These are phyloP conservation scores for Neocucurbitaria cava DNA, from an alignment of 2,329 filamentous ascomycete species.

Conservation along the genomic window DNA sequence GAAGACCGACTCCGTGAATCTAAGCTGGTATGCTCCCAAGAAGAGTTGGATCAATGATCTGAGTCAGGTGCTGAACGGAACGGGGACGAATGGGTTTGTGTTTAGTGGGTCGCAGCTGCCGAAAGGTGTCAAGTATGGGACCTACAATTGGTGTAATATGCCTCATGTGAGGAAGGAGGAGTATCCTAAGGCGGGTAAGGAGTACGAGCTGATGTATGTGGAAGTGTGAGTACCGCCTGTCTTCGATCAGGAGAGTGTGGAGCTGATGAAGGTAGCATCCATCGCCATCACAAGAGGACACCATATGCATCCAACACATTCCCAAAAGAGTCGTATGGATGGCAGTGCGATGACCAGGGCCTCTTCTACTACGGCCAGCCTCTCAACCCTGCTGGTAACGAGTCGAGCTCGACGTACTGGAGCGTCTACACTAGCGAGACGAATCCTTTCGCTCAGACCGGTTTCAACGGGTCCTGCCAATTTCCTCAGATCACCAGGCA, in stretches of 20 bases:
- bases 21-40: slow-evolving; percentile 46
- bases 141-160: slow-evolving; percentile 88
- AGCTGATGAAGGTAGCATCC: slow-evolving; percentile 56
- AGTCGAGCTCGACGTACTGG: slow-evolving; percentile 69
- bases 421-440: slow-evolving; percentile 64
- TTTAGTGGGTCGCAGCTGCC: slow-evolving; percentile 72
- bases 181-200: slow-evolving; percentile 63
- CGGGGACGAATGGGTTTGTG: slow-evolving; percentile 75
- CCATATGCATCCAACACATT: slow-evolving; percentile 81
- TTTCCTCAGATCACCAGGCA: slow-evolving; percentile 80
- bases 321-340: slow-evolving; percentile 73
- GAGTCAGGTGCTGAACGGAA: slow-evolving; percentile 61
- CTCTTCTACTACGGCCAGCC: slow-evolving; percentile 74
- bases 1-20: slow-evolving; percentile 29
- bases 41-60: slow-evolving; percentile 66
- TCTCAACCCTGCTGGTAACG: slow-evolving; percentile 54
- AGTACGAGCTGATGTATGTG: slow-evolving; percentile 75
- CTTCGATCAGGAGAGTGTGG: background rate
- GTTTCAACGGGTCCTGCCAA: slow-evolving; percentile 76
- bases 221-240: slow-evolving; percentile 64
- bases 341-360: slow-evolving; percentile 74
- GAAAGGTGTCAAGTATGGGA: slow-evolving; percentile 60
- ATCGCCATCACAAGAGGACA: slow-evolving; percentile 85
- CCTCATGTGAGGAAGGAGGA: slow-evolving; percentile 75
- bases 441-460: slow-evolving; percentile 71